Evolutionary conservation across 352 stramenopile genomes (phyloP).

Genomic region (Plasmopara halstedii): DNA sequence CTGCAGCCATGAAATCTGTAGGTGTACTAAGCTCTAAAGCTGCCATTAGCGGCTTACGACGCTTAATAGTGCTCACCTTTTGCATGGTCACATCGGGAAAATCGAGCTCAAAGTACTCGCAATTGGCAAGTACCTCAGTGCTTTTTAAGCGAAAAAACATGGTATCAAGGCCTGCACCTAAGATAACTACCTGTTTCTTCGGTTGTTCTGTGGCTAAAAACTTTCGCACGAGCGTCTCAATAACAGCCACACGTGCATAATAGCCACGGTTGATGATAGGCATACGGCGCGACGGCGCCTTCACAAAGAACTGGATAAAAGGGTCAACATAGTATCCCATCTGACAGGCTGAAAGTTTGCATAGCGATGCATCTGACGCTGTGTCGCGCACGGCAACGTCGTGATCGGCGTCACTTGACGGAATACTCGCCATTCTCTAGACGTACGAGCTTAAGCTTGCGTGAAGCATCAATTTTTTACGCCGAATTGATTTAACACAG

Average conservation of each 20-base stretch:
- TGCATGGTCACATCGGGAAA: conserved; percentile 74
- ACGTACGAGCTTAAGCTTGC: too few species aligned
- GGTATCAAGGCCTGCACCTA: conserved; percentile 75
- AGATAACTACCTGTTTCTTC: conserved; percentile 69
- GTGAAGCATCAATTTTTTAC: too few species aligned
- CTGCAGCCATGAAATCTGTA: conserved; percentile 43
- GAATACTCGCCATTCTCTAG: background rate
- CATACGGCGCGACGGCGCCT: conserved; percentile 74
- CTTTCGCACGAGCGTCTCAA: conserved; percentile 60
- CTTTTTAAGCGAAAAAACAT: conserved; percentile 77
- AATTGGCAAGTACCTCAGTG: conserved; percentile 23
- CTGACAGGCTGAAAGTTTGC: conserved; percentile 74
- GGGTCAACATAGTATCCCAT: conserved; percentile 74
- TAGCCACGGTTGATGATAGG: conserved; percentile 87
- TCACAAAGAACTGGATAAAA: conserved; percentile 80
- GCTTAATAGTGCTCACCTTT: conserved; percentile 71
- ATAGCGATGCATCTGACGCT: conserved; percentile 71
- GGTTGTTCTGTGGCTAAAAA: conserved; percentile 34
- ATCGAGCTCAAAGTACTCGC: conserved; percentile 82
- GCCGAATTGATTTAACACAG: too few species aligned
- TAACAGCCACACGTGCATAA: conserved; percentile 68
- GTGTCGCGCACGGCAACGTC: conserved; percentile 76
- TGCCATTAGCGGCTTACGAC: conserved; percentile 45
- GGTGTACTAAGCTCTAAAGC: conserved; percentile 32
- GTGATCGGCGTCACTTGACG: conserved; percentile 23